Percentiles rank a stretch among this genome's conserved stretches.
These are phyloP conservation scores for Plectosphaerella cucumerina DNA, from an alignment of 2,329 filamentous ascomycete genomes.

Conservation along the genomic window DNA sequence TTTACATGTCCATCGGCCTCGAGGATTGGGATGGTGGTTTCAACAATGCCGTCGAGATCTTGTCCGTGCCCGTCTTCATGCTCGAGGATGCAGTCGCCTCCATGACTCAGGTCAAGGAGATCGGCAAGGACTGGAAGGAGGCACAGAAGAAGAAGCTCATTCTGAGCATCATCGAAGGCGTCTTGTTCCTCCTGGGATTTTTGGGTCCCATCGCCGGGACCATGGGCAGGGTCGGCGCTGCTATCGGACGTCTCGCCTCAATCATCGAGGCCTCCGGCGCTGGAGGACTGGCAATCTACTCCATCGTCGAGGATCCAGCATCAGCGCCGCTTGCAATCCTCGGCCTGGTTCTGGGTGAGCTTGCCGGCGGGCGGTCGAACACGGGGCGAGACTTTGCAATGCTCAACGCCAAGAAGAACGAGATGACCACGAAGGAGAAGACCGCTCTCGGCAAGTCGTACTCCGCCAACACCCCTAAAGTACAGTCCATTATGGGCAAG, in stretches of 20 bases:
- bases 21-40: constrained; percentile 1
- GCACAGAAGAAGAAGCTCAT: constrained; percentile 5
- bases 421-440: background rate
- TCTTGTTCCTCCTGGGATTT: constrained; percentile 1
- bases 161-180: constrained; percentile 1
- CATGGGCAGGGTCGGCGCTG: background rate
- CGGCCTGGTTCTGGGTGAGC: background rate
- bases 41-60: constrained; percentile 1
- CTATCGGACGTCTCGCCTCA: background rate
- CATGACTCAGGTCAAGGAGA: constrained; percentile 1
- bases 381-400: background rate
- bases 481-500: constrained; percentile 1
- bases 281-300: background rate
- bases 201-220: background rate
- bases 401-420: constrained; percentile 1
- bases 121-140: background rate
- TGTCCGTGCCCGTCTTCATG: constrained; percentile 5
- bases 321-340: background rate
- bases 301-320: background rate
- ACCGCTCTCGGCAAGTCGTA: background rate
- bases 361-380: background rate
- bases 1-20: background rate
- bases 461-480: background rate
- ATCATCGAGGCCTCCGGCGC: background rate
- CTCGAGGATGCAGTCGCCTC: constrained; percentile 1